Evolutionary conservation across 2,329 filamentous ascomycete species (phyloP).

Genomic region (Ophiocordyceps camponoti-saundersi): DNA sequence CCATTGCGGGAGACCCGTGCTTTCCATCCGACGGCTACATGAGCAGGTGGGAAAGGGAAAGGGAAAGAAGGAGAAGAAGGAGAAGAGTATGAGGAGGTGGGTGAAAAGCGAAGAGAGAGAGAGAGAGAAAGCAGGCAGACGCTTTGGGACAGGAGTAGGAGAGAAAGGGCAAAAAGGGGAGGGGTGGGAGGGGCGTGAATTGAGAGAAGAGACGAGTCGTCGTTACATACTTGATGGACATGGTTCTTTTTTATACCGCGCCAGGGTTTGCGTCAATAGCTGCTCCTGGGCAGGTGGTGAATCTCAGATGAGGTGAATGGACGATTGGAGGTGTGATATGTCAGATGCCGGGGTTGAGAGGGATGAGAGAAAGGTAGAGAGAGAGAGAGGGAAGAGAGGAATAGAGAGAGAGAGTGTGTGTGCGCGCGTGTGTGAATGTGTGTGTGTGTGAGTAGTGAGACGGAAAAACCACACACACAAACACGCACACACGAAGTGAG

Average conservation of each 20-base stretch:
- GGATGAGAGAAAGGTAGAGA: background rate
- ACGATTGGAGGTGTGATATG: background rate
- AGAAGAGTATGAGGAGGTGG: conserved; percentile 2
- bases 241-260: conserved; percentile 16
- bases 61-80: conserved; percentile 4
- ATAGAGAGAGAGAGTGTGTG: no score
- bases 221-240: conserved; percentile 36
- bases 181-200: conserved; percentile 1
- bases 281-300: background rate
- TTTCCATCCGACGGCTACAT: conserved; percentile 13
- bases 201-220: conserved; percentile 3
- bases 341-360: background rate
- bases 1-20: conserved; percentile 18
- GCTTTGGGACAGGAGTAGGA: conserved; percentile 1
- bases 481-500: no score
- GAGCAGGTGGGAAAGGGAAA: conserved; percentile 2
- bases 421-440: no score
- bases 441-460: background rate
- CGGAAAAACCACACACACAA: no score
- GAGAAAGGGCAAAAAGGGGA: background rate
- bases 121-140: background rate
- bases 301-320: background rate
- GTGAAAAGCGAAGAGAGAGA: conserved; percentile 2
- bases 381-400: background rate
- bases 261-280: conserved; percentile 10